Evolutionary conservation across 306 rosid species (phyloP), one percentile per base, ranked within the genome.

Genomic region (Ceratonia siliqua): DNA sequence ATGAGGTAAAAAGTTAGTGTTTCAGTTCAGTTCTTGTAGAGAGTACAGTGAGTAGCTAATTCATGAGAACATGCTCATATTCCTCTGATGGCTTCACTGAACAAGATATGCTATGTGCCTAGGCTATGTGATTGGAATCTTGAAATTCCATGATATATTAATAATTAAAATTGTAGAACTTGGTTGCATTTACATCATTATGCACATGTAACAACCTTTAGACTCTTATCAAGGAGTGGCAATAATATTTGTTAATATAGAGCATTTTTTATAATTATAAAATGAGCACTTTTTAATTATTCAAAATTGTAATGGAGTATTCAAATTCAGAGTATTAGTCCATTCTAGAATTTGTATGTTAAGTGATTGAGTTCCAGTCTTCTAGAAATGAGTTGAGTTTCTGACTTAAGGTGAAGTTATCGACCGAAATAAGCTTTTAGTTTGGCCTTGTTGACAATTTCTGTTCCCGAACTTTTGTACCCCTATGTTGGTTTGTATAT

Each of bases 1-100:
- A 55, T 87, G 86, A 89, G 78, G 35, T 65, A 80, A 78, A 76
- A 83, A 87, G 90, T 84, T 67, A 59, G 59, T 74, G 30, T 41
- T 83, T 62, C 24, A 15, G 42, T 72, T 53, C 58, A 35, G 48
- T 52, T 45, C 24, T 35, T 15, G 21, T 63, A 61, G 39, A 14
- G 14, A 38, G 10, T 63, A 21, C 48, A 41, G 36, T 30, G 50
- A 39, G 22, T 62, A 53, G 54, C 35, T 62, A 43, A 52, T 70
- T 48, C 24, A 70, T 70, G 42, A 70, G 38, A 18, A 12, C 27
- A 0, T 15, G 10, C 28, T 64, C 62, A 22, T 57, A 32, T 25
- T 70, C 36, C 21, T 63, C 27, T 48, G 38, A 17, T 54, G 69
- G 46, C 72, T 77, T 61, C 52, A 32, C 67, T 4, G 57, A 78